Percentiles rank a stretch among this genome's conserved stretches.
Conservation (phyloP, 139 green algal species). For the Chlamydomonas sp. region DNA sequence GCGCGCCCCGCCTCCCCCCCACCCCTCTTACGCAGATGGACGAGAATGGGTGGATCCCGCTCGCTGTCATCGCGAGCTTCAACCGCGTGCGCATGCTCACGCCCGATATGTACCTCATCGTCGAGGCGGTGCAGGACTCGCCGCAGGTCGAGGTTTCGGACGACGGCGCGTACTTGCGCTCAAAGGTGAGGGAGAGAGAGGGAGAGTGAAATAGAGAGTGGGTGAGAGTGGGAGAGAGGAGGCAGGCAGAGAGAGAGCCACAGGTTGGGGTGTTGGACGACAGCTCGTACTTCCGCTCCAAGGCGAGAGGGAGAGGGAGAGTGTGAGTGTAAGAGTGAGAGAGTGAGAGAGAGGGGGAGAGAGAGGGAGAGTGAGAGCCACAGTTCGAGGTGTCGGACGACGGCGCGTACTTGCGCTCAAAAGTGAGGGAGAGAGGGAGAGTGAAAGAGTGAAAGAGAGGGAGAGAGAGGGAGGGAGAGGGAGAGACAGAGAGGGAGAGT, state of each 20-base stretch:
- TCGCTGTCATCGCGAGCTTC: constrained; percentile 75
- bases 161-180: constrained; percentile 47
- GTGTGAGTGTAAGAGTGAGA: no score
- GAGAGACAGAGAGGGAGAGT: constrained; percentile 18
- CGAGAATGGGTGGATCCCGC: constrained; percentile 75
- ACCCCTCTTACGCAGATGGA: constrained; percentile 82
- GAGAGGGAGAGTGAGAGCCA: constrained; percentile 24
- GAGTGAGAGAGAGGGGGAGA: no score
- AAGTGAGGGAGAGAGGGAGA: constrained; percentile 57
- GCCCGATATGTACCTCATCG: constrained; percentile 42
- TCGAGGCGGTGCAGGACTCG: constrained; percentile 51
- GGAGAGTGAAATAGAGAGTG: no score
- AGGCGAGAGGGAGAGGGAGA: constrained; percentile 57
- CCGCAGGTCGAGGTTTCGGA: constrained; percentile 50
- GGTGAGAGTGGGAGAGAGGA: no score
- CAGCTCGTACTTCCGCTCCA: constrained; percentile 6
- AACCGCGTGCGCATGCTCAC: constrained; percentile 91
- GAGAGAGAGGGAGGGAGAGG: constrained; percentile 44
- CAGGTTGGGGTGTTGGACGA: constrained; percentile 58
- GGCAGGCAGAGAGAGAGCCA: constrained; percentile 21
- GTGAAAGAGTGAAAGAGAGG: no score
- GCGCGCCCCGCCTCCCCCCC: no score
- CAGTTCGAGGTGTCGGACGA: constrained; percentile 58
- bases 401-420: constrained; percentile 40
- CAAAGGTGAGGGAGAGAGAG: constrained; percentile 42